Evolutionary conservation across 768 basidiomycete genomes (phyloP).

Genomic region (Rossbeevera mucosa): DNA sequence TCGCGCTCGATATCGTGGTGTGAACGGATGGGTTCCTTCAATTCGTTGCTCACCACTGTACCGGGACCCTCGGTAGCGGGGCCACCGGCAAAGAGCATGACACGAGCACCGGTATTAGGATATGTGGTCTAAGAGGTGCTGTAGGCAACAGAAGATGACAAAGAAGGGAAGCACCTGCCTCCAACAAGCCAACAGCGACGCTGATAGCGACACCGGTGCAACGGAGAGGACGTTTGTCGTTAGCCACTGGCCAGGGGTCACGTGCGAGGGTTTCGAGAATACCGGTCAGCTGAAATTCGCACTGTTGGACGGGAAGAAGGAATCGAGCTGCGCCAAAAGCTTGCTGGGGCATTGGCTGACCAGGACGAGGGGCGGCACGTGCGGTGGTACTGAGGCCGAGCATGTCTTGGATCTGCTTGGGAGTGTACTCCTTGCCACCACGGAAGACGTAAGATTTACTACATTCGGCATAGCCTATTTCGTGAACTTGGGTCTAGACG

Average conservation of each 20-base stretch:
- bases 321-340: constrained; percentile 86
- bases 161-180: constrained; percentile 42
- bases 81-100: constrained; percentile 95
- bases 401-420: constrained; percentile 99
- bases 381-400: constrained; percentile 72
- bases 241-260: constrained; percentile 97
- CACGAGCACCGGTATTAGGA: constrained; percentile 91
- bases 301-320: constrained; percentile 85
- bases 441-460: constrained; percentile 99
- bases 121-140: constrained; percentile 59
- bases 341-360: constrained; percentile 75
- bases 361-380: constrained; percentile 82
- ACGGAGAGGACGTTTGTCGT: constrained; percentile 86
- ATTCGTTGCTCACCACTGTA: constrained; percentile 91
- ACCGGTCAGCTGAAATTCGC: constrained; percentile 93
- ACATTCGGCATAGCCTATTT: constrained; percentile 94
- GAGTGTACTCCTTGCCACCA: constrained; percentile 91
- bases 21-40: constrained; percentile 95
- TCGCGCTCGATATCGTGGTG: constrained; percentile 99
- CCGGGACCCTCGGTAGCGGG: constrained; percentile 96
- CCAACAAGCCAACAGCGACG: constrained; percentile 88
- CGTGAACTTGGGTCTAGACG: constrained; percentile 92
- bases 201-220: constrained; percentile 95
- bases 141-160: background rate
- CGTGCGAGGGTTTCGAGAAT: constrained; percentile 83